Conservation (phyloP, 1,284 basidiomycete species). For the Schizophyllum amplum region DNA sequence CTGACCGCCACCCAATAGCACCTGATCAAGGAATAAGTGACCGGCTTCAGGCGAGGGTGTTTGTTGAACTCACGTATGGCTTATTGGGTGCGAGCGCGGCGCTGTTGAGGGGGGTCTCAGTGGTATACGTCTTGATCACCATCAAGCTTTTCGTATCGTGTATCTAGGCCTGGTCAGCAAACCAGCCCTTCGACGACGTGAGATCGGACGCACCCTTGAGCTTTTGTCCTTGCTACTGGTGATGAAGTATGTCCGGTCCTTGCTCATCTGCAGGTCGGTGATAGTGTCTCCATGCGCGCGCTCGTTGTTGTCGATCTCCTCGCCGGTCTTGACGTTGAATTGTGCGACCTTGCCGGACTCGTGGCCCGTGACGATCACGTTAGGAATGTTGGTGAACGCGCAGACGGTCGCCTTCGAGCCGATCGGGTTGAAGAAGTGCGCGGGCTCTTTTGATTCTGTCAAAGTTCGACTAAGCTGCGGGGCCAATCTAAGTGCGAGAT, state of each 20-base stretch:
- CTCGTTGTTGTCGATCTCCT: slow-evolving; percentile 76
- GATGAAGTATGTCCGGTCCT: slow-evolving; percentile 91
- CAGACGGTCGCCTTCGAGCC: slow-evolving; percentile 95
- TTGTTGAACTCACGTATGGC: slow-evolving; percentile 60
- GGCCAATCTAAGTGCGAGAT: slow-evolving; percentile 4
- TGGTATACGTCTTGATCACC: slow-evolving; percentile 89
- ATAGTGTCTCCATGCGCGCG: slow-evolving; percentile 80
- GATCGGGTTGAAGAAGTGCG: slow-evolving; percentile 78
- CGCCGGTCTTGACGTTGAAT: slow-evolving; percentile 84
- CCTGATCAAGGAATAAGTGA: slow-evolving; percentile 30
- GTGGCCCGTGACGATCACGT: slow-evolving; percentile 87
- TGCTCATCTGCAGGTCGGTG: slow-evolving; percentile 89
- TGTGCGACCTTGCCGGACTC: slow-evolving; percentile 93
- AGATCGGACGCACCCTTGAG: slow-evolving; percentile 64
- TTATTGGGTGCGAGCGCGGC: slow-evolving; percentile 80
- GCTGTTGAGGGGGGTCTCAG: slow-evolving; percentile 95
- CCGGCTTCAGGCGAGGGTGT: not conserved
- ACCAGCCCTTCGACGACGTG: slow-evolving; percentile 3
- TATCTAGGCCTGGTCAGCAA: slow-evolving; percentile 40
- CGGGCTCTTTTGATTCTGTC: slow-evolving; percentile 69
- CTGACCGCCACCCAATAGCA: slow-evolving; percentile 93
- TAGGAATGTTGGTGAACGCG: slow-evolving; percentile 77
- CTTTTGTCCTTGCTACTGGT: slow-evolving; percentile 97
- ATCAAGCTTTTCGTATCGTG: slow-evolving; percentile 85
- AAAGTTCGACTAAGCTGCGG: not conserved